A percentile compares a stretch with the other conserved stretches of the same genome.
phyloP scores from a whole-genome alignment of 257 asterid genomes.

The Leonotis leonurus region DNA sequence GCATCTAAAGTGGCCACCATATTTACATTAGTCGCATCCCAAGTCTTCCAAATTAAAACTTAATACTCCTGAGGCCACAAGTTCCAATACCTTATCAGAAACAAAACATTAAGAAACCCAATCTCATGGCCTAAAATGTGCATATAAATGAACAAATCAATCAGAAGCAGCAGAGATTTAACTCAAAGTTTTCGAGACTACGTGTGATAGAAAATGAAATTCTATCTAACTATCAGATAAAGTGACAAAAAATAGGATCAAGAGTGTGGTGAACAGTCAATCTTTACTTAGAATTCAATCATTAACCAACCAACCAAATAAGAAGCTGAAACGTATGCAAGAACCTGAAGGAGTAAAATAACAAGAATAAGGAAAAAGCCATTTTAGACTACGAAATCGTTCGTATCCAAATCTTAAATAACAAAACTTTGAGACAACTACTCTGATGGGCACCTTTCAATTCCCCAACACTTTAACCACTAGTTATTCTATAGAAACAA shows the following conservation, averaged over 20 bases:
- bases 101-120: background rate
- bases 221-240: conserved; percentile 1
- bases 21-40: conserved; percentile 9
- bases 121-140: background rate
- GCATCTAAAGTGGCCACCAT: conserved; percentile 18
- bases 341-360: conserved; percentile 14
- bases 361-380: conserved; percentile 16
- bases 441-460: conserved; percentile 37
- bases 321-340: conserved; percentile 12
- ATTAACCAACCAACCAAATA: conserved; percentile 30
- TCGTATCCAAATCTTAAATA: conserved; percentile 17
- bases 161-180: background rate
- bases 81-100: conserved; percentile 8
- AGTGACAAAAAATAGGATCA: background rate
- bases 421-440: conserved; percentile 23
- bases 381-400: conserved; percentile 12
- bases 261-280: conserved; percentile 19
- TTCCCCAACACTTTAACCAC: conserved; percentile 29
- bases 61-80: conserved; percentile 5
- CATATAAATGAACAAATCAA: background rate
- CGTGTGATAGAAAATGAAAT: background rate
- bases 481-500: conserved; percentile 8
- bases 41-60: conserved; percentile 2
- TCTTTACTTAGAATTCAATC: conserved; percentile 41
- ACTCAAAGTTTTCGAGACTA: background rate